Conservation (phyloP, 768 basidiomycete species). For the Phylloporus scabripes region DNA sequence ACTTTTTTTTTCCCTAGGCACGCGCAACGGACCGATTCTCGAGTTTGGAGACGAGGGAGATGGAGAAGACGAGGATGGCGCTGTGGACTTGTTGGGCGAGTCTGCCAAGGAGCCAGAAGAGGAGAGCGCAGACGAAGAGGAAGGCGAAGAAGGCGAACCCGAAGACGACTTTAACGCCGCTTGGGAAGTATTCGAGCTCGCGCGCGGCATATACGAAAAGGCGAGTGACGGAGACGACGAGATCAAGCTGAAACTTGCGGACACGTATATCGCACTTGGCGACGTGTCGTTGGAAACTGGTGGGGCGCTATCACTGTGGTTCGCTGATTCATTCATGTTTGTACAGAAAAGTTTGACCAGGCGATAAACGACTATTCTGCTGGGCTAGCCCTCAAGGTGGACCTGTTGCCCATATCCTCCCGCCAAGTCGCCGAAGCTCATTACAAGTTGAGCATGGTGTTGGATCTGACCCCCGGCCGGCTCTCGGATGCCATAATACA, state of each 20-base stretch:
- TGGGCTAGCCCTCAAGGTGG: conserved; percentile 65
- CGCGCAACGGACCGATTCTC: conserved; percentile 53
- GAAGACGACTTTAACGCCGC: conserved; percentile 98
- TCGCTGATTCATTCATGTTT: neutral
- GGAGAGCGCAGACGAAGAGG: conserved; percentile 48
- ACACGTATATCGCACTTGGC: conserved; percentile 84
- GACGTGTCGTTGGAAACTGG: conserved; percentile 98
- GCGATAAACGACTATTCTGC: conserved; percentile 84
- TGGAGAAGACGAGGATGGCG: conserved; percentile 51
- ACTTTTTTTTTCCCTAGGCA: conserved; percentile 21
- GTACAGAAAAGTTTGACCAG: conserved; percentile 90
- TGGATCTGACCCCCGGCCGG: conserved; percentile 83
- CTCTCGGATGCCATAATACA: conserved; percentile 78
- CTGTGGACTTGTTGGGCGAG: conserved; percentile 62
- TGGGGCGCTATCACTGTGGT: conserved; percentile 32
- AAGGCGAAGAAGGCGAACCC: conserved; percentile 66
- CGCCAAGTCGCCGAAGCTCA: conserved; percentile 92
- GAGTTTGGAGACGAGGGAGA: conserved; percentile 82
- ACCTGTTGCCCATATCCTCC: conserved; percentile 78
- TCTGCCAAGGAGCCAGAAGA: conserved; percentile 47
- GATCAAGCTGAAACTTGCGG: conserved; percentile 77
- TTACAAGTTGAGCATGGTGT: conserved; percentile 89
- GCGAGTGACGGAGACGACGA: conserved; percentile 52
- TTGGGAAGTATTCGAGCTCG: conserved; percentile 96
- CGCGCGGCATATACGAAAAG: conserved; percentile 79